Evolutionary conservation across 2,329 filamentous ascomycete species (phyloP).

Genomic region (Trichocomaceae sp.): DNA sequence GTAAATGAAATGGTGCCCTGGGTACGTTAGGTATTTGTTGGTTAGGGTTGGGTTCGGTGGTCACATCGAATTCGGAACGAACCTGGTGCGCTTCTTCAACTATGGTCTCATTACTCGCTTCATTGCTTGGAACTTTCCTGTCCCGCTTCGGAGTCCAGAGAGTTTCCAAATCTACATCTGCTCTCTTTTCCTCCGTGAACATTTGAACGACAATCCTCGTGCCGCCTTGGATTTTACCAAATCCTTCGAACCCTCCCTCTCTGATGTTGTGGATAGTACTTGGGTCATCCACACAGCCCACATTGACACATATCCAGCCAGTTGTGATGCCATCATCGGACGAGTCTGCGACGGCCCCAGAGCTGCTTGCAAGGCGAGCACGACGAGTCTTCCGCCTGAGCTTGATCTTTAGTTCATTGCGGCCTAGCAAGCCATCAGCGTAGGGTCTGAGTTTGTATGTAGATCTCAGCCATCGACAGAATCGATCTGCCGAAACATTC

Average conservation of each 20-base stretch:
- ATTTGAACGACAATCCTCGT: slow-evolving; percentile 64
- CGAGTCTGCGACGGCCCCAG: slow-evolving; percentile 50
- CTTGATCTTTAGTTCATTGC: slow-evolving; percentile 86
- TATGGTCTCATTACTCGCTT: neutral
- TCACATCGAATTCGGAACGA: slow-evolving; percentile 17
- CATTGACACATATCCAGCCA: slow-evolving; percentile 93
- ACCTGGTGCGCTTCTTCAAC: slow-evolving; percentile 16
- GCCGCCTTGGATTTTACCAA: slow-evolving; percentile 55
- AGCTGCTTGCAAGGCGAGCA: slow-evolving; percentile 70
- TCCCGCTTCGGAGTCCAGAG: slow-evolving; percentile 50
- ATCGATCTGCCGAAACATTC: slow-evolving; percentile 81
- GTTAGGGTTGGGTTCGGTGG: slow-evolving; percentile 20
- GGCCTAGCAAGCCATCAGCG: slow-evolving; percentile 81
- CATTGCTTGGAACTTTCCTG: slow-evolving; percentile 1
- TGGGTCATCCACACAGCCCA: slow-evolving; percentile 61
- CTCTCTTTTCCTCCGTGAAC: slow-evolving; percentile 64
- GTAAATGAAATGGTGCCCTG: slow-evolving; percentile 17
- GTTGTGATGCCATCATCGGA: slow-evolving; percentile 85
- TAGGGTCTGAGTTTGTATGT: slow-evolving; percentile 65
- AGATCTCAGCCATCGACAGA: slow-evolving; percentile 76
- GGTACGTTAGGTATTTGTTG: slow-evolving; percentile 13
- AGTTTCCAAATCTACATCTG: slow-evolving; percentile 59
- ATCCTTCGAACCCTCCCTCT: slow-evolving; percentile 59
- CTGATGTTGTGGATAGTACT: slow-evolving; percentile 23
- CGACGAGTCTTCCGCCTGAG: slow-evolving; percentile 71